Evolutionary conservation across 2,329 filamentous ascomycete genomes (phyloP).

Genomic region (Alternaria solani): DNA sequence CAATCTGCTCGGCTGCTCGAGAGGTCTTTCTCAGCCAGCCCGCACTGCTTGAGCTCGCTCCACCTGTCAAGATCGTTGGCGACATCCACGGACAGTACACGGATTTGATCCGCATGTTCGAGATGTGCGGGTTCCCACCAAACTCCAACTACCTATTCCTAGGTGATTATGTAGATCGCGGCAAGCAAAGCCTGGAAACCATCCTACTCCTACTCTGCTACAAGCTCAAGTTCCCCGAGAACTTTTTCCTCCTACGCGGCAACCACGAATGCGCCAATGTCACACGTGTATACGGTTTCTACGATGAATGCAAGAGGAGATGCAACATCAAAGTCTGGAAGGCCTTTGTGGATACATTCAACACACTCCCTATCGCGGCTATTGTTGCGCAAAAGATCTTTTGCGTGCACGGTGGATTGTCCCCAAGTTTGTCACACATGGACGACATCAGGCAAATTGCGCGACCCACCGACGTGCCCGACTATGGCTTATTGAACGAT

Average conservation of each 20-base stretch:
- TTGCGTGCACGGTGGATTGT: conserved; percentile 94
- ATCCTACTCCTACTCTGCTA: conserved; percentile 93
- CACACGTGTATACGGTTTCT: conserved; percentile 94
- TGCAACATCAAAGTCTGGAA: conserved; percentile 99
- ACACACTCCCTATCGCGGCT: conserved; percentile 92
- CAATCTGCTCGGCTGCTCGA: conserved; percentile 87
- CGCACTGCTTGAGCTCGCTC: conserved; percentile 87
- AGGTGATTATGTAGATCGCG: conserved; percentile 94
- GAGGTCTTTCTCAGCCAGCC: conserved; percentile 93
- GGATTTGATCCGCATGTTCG: conserved; percentile 94
- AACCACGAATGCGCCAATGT: conserved; percentile 98
- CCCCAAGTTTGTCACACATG: conserved; percentile 93
- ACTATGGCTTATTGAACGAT: conserved; percentile 95
- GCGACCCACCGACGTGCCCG: conserved; percentile 93
- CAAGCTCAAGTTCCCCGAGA: conserved; percentile 96
- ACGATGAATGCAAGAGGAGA: conserved; percentile 95
- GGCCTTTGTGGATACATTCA: conserved; percentile 96
- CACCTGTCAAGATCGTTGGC: conserved; percentile 96
- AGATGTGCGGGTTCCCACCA: conserved; percentile 97
- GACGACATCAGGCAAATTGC: conserved; percentile 97
- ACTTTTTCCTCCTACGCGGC: conserved; percentile 93
- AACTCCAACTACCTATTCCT: conserved; percentile 92
- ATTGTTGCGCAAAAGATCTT: conserved; percentile 98
- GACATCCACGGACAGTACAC: conserved; percentile 98
- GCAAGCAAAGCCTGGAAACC: conserved; percentile 94